These are phyloP conservation scores for Suhomyces emberorum DNA, from an alignment of 805 yeast species.

Conservation along the genomic window DNA sequence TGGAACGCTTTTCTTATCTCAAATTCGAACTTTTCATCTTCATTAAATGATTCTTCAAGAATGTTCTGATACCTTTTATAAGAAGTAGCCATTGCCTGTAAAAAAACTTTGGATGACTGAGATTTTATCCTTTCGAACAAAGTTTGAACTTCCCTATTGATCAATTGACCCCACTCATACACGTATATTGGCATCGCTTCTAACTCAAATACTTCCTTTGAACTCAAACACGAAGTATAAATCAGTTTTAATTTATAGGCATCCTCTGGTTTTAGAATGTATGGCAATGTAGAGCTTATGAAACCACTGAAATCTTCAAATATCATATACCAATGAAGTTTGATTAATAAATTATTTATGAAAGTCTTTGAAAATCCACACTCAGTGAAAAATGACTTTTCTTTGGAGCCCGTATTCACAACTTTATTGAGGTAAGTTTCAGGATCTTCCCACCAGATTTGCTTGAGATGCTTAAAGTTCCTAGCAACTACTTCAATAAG, in stretches of 20 bases:
- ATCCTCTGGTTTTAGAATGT: conserved; percentile 11
- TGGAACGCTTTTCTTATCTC: conserved; percentile 28
- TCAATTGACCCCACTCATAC: conserved; percentile 24
- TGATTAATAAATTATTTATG: conserved; percentile 14
- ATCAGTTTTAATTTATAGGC: conserved; percentile 1
- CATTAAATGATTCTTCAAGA: conserved; percentile 10
- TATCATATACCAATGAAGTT: conserved; percentile 30
- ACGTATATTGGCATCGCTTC: conserved; percentile 19
- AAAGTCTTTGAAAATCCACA: conserved; percentile 14
- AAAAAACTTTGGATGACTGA: background rate
- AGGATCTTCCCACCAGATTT: conserved; percentile 14
- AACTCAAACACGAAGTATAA: conserved; percentile 1
- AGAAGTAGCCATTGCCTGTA: conserved; percentile 10
- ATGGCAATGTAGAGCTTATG: conserved; percentile 18
- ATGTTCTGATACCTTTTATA: conserved; percentile 13
- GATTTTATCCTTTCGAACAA: conserved; percentile 4
- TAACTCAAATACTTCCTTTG: conserved; percentile 13
- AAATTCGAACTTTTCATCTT: conserved; percentile 20
- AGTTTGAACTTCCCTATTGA: conserved; percentile 4
- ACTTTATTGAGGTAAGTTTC: conserved; percentile 11
- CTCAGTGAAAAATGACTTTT: conserved; percentile 9
- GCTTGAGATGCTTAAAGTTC: conserved; percentile 15
- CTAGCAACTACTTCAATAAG: conserved; percentile 9
- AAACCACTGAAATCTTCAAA: conserved; percentile 23
- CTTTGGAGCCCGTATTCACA: conserved; percentile 9